Evolutionary conservation across 2,329 filamentous ascomycete genomes (phyloP).

Genomic region (Capronia americana): DNA sequence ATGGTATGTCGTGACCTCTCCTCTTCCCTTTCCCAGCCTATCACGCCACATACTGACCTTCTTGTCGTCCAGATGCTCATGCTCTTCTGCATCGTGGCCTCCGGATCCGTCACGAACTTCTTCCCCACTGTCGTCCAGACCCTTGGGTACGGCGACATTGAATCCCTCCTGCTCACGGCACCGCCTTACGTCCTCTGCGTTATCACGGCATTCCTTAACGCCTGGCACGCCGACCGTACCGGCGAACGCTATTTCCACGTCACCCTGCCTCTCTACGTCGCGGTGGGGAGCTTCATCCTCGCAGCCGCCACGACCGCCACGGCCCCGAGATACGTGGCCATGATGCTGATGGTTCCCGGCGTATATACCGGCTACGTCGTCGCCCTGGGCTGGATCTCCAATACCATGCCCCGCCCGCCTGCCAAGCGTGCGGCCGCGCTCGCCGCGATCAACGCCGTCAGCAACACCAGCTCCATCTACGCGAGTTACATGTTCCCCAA

Average conservation of each 20-base stretch:
- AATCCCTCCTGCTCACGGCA: constrained; percentile 55
- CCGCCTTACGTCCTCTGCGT: constrained; percentile 60
- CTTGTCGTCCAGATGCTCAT: constrained; percentile 54
- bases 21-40: neutral
- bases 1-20: constrained; percentile 49
- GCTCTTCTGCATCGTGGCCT: constrained; percentile 56
- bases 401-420: constrained; percentile 75
- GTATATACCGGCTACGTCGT: constrained; percentile 68
- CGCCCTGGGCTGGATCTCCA: constrained; percentile 75
- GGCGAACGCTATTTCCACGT: constrained; percentile 76
- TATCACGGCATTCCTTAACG: constrained; percentile 67
- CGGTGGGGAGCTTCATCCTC: constrained; percentile 70
- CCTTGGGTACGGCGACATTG: constrained; percentile 68
- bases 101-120: constrained; percentile 70
- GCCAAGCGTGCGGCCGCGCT: constrained; percentile 75
- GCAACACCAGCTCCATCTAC: constrained; percentile 73
- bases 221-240: constrained; percentile 64
- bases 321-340: constrained; percentile 70
- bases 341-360: constrained; percentile 69
- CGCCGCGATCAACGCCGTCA: constrained; percentile 76
- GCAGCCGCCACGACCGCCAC: constrained; percentile 66
- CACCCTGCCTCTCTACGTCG: constrained; percentile 65
- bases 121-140: constrained; percentile 74
- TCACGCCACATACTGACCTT: neutral
- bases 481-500: constrained; percentile 71